phyloP scores from a whole-genome alignment of 768 basidiomycete genomes.

The Suillus hirtellus region DNA sequence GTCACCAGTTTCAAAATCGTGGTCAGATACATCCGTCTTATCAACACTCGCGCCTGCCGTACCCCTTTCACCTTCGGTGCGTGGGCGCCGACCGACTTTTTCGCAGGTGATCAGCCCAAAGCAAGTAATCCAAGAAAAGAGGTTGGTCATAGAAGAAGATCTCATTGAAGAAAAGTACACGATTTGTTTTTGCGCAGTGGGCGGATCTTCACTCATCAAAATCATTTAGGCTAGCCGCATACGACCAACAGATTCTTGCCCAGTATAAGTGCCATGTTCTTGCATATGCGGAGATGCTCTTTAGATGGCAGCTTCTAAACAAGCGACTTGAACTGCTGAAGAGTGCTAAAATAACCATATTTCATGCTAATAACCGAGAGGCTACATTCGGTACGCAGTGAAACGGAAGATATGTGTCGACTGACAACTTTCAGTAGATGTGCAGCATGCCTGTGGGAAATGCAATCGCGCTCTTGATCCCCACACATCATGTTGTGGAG shows the following conservation, averaged over 20 bases:
- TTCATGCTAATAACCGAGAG: constrained; percentile 28
- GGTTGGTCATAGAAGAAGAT: constrained; percentile 38
- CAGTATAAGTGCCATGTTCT: constrained; percentile 57
- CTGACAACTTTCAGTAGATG: constrained; percentile 34
- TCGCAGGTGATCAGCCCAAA: constrained; percentile 40
- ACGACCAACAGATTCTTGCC: constrained; percentile 41
- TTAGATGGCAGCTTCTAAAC: constrained; percentile 68
- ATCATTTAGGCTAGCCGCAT: constrained; percentile 25
- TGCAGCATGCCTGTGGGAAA: constrained; percentile 47
- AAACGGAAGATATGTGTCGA: constrained; percentile 8
- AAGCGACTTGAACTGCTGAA: constrained; percentile 78
- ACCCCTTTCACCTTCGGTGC: constrained; percentile 45
- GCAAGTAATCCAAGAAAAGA: constrained; percentile 35
- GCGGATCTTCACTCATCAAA: constrained; percentile 11
- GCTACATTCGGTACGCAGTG: constrained; percentile 36
- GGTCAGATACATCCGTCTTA: constrained; percentile 50
- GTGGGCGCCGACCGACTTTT: constrained; percentile 41
- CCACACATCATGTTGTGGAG: constrained; percentile 40
- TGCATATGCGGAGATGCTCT: constrained; percentile 73
- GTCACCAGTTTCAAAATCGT: constrained; percentile 49
- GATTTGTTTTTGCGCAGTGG: neutral
- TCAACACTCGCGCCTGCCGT: constrained; percentile 30
- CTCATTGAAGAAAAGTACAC: constrained; percentile 20
- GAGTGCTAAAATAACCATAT: constrained; percentile 43
- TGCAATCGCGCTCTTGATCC: constrained; percentile 40